Base-by-base conservation (phyloP, 805 yeast genomes). In the Metschnikowia picachoensis region DNA sequence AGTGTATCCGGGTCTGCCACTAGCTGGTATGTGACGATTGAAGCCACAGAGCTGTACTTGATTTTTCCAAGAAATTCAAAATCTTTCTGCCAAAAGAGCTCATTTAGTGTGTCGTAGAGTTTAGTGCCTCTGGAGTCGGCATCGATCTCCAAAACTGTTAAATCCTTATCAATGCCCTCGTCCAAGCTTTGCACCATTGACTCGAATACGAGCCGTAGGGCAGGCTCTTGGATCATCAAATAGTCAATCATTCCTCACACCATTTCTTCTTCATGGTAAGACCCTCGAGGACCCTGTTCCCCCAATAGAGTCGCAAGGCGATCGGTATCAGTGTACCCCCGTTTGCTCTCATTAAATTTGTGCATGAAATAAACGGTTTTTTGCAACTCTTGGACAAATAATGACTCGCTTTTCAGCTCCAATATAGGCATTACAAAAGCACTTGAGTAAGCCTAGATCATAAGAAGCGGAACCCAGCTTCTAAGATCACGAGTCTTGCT, bases 391-490 rank as follows among this genome's bases (percentile, higher is more conserved):
- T 40, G 44, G 2, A 59, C 46, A 30, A 61, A 53, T 13, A 47
- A 47, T 35, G 35, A 48, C 2, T 49, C 44, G 11, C 36, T 27
- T 1, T 43, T 49, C 28, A 51, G 44, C 34, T 45, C 36, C 41
- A 67, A 55, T 2, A 74, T 49, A 0, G 57, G 44, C 34, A 61
- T 60, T 13, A 66, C 60, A 30, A 76, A 64, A 5, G 46, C 45
- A 1, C 72, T 64, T 8, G 72, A 58, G 38, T 67, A 64, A n/a
- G 68, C 64, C 7, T 76, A 51, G 6, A 72, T 61, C 56, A 64
- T 64, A 28, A 76, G 47, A 14, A 76, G 35, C 1, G 79, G 72
- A 3, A 73, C 72, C 53, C 74, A 58, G 49, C 70, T 68, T 38
- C 43, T 46, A 32, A 42, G 33, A 8, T 36, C 47, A 13, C 35